Evolutionary conservation across 345 rosid genomes (phyloP), one percentile per base, ranked within the genome.

Genomic region (Eucalyptus sp.): DNA sequence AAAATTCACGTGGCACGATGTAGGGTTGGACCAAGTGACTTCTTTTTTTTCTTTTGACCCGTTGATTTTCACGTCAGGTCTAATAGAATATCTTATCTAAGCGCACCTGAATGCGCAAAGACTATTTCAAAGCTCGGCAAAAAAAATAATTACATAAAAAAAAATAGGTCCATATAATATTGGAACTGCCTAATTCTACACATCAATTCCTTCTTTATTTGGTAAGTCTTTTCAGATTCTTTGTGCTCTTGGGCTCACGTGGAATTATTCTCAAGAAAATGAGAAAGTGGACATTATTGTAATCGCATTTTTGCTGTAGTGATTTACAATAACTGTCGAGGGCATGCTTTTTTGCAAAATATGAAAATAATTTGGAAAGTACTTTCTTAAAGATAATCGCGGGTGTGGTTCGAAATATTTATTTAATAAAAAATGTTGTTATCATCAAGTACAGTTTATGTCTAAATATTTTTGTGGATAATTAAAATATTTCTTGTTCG

Each of bases 391-490:
- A 27, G 15, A 6, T 3, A 3, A 60, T 10, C 3, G 2, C 0
- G 4, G 7, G 33, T 7, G 0, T 64, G 5, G 3, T 31, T 64
- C 1, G 1, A n/a, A n/a, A 7, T 64, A 64, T 15, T 1, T 64
- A n/a, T 4, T 7, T 31, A 14, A n/a, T 14, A 15, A 64, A 64
- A n/a, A 18, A n/a, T n/a, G 8, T 64, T 14, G 0, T 17, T 14
- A 64, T n/a, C 1, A n/a, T 64, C 3, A 3, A 14, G 1, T n/a
- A 7, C 0, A 14, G 0, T 64, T 64, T 64, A 64, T n/a, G 2
- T n/a, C 10, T 1, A n/a, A n/a, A 64, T 15, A n/a, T n/a, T 64
- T 64, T 14, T 0, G 5, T 64, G 5, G 20, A n/a, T 15, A 2
- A 29, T n/a, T 0, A 64, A 64, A 64, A 60, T 60, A 12, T 12